Evolutionary conservation across 495 filamentous ascomycete genomes (phyloP), one percentile per base, ranked within the genome.

Genomic region (Cryomyces minteri): DNA sequence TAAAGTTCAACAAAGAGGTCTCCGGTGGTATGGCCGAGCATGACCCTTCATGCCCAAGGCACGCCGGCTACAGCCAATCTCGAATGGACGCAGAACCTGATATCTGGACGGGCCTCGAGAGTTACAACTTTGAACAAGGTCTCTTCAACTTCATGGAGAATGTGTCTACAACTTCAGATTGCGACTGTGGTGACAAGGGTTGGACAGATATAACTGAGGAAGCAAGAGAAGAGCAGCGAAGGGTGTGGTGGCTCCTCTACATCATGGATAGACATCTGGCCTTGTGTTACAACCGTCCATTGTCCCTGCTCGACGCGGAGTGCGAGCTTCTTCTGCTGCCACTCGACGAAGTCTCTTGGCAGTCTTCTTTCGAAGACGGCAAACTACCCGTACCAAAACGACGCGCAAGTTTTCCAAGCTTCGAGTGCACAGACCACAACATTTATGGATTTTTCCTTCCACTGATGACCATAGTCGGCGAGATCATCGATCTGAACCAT

Each of bases 221-320:
- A 49, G 63, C 60, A 14, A 59, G 62, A 41, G 70, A 73, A 43
- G 70, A 73, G 46, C 49, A 67, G 9, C 58, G 69, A 28, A 54
- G 70, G 32, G 59, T 65, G 2, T 72, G 70, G 57, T 73, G 70
- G 70, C 44, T 71, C 4, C 55, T 71, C 9, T 73, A 71, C 48
- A 64, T 66, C 40, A 49, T 69, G 6, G 70, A 73, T 43, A 51
- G 70, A 9, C 70, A 73, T 45, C 47, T 72, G 0, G 66, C 66
- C 4, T 54, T 73, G 5, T 72, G 63, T 38, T 73, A 70, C 51
- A 72, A 73, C 45, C 47, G 57, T 42, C 62, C 67, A 8, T 50
- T 71, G 28, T 50, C 56, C 5, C 61, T 73, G 28, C 58, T 64
- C 30, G 70, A 73, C 46, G 56, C 55, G n/a, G 67, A 69, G 44